Base-by-base conservation (phyloP, 352 stramenopile species). In the Phytopythium chamaehyphon region DNA sequence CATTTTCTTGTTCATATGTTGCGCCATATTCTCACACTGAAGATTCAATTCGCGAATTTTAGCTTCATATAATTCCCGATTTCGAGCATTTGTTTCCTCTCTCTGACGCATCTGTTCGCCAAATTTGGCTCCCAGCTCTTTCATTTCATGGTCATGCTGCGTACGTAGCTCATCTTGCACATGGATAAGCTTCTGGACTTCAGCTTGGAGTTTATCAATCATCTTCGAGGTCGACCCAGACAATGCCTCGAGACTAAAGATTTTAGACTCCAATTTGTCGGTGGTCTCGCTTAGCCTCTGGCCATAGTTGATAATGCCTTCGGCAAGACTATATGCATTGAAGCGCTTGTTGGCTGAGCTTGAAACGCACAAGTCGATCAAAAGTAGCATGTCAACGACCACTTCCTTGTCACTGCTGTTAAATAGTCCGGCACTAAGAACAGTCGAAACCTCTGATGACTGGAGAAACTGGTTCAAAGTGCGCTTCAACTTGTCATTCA, bases 1-100 rank as follows among this genome's bases (percentile, higher is more conserved):
- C 23, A 83, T 73, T 37, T 88, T 85, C 47, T 92, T 88, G 64
- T 83, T 90, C 71, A 90, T 81, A 15, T 86, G 70, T 50, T 88
- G 76, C 4, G 70, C 69, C 62, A 90, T 76, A 23, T 60, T 75
- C 53, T 90, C 80, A 45, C 77, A 90, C 36, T 91, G 76, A 24
- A 66, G 61, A 39, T 64, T 86, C 1, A 87, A 56, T 50, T 88
- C 70, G 18, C 66, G 65, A 3, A 93, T 45, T 44, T 91, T 88
- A 8, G 45, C 57, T 53, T 93, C 80, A 48, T 89, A 91, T 28
- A 65, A 50, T 1, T 89, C 76, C 31, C 64, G 61, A 16, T 70
- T 78, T 66, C 85, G 83, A 31, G 64, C 56, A 9, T 77, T 43
- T 11, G 65, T 15, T 16, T 88, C 80, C 14, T 91, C 80, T 37